Evolutionary conservation across 306 rosid genomes (phyloP).

Genomic region (Heteromeles arbutifolia): DNA sequence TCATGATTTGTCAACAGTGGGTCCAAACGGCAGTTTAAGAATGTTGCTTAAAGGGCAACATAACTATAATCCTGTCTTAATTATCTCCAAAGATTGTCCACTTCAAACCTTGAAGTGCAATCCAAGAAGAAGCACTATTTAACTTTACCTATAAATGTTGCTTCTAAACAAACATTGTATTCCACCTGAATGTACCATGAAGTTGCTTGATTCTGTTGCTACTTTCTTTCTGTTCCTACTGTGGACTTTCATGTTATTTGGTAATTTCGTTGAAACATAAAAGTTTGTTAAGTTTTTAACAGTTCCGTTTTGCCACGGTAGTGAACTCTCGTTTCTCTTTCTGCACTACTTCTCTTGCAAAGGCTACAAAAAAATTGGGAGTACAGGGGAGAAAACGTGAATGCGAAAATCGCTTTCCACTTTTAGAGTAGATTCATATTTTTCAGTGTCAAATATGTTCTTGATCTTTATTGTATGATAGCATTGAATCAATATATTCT

Average conservation of each 20-base stretch:
- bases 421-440: background rate
- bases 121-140: slow-evolving; percentile 27
- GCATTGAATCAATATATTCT: background rate
- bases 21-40: background rate
- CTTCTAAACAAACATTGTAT: background rate
- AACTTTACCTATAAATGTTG: slow-evolving; percentile 5
- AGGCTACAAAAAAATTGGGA: no score
- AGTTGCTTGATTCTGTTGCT: slow-evolving; percentile 17
- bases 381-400: no score
- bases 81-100: slow-evolving; percentile 38
- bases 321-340: no score
- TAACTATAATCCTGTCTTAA: slow-evolving; percentile 9
- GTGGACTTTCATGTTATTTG: slow-evolving; percentile 27
- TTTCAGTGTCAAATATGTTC: background rate
- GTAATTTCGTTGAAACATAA: slow-evolving; percentile 27
- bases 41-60: slow-evolving; percentile 18
- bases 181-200: slow-evolving; percentile 30
- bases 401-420: background rate
- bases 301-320: background rate
- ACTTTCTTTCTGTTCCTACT: slow-evolving; percentile 26
- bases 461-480: background rate
- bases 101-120: slow-evolving; percentile 52
- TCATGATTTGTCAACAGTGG: slow-evolving; percentile 9
- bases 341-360: no score
- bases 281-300: no score